Base-by-base conservation (phyloP, 176 grass and related monocot species). In the Aegilops sharonensis region DNA sequence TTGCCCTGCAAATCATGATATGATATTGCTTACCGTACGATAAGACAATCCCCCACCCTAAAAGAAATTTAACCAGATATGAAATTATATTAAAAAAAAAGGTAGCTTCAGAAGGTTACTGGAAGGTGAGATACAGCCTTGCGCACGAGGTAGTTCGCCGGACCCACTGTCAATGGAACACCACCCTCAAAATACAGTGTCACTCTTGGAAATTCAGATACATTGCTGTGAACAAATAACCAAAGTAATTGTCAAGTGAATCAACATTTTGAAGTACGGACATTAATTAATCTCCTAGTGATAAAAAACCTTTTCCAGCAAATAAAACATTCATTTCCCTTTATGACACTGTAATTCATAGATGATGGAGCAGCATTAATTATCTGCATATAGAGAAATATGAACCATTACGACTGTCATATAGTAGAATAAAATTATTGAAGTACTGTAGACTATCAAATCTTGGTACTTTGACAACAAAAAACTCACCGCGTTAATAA, bases 161-260 rank as follows among this genome's bases (percentile, higher is more conserved):
- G 95, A 59, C 87, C 91, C 64, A 95, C 75, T 63, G n/a, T 78
- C 95, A 98, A 89, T 14, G 79, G 86, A 77, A 87, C 42, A 50
- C 90, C 90, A 72, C 93, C 95, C 95, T 78, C 91, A 61, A 98
- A 98, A 90, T 90, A 92, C 65, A 98, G 78, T 67, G 91, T 81
- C 54, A 98, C 90, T 6, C 71, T 78, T 87, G 93, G 95, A 94
- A 98, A 98, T 60, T 89, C 88, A 5, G 83, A 91, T 67, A 94
- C 86, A 88, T 90, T 72, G 59, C 95, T 98, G 47, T 80, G 15
- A 78, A 54, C 72, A 70, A 37, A 71, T 11, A 18, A 40, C 37
- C 7, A 60, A 27, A 77, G 1, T 20, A 36, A n/a, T 65, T 68
- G 70, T 75, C 66, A 65, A 84, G 50, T 24, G 74, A 83, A 34